Conservation (phyloP, 768 basidiomycete species). For the Naganishia randhawae region DNA sequence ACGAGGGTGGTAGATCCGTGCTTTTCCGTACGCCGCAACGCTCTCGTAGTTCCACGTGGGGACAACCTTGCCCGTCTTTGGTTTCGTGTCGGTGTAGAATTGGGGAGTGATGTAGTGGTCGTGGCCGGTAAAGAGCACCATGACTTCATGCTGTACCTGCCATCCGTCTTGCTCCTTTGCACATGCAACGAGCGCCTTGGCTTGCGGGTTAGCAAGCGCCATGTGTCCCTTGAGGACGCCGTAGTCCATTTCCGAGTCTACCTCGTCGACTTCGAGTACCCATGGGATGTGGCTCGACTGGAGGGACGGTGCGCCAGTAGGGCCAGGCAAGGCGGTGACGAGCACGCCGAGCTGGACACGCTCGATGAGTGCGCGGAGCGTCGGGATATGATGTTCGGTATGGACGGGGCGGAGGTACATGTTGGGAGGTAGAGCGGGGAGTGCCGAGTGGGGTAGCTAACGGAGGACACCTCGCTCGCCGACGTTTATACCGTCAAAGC, state of each 20-base stretch:
- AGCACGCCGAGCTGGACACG: conserved; percentile 51
- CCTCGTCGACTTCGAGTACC: conserved; percentile 33
- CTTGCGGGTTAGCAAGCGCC: conserved; percentile 48
- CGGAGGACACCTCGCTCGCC: no score
- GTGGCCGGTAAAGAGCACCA: conserved; percentile 46
- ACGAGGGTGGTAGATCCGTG: conserved; percentile 33
- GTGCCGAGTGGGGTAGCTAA: background rate
- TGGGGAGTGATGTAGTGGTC: conserved; percentile 47
- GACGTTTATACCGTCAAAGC: no score
- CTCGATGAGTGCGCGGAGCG: conserved; percentile 49
- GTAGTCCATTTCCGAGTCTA: background rate
- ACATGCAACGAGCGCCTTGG: conserved; percentile 37
- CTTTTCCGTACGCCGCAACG: conserved; percentile 48
- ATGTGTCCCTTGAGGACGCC: conserved; percentile 46
- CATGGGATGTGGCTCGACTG: conserved; percentile 53
- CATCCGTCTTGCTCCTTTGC: background rate
- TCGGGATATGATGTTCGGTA: conserved; percentile 50
- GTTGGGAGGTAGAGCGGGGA: conserved; percentile 15
- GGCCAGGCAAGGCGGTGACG: conserved; percentile 50
- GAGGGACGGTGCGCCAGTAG: conserved; percentile 30
- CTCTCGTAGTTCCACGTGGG: conserved; percentile 50
- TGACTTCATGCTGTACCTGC: conserved; percentile 39
- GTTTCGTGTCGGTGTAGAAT: conserved; percentile 48
- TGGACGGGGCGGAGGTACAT: conserved; percentile 54
- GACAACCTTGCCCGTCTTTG: conserved; percentile 46